Evolutionary conservation across 257 asterid genomes (phyloP), one percentile per base, ranked within the genome.

Genomic region (Handroanthus guayacan): DNA sequence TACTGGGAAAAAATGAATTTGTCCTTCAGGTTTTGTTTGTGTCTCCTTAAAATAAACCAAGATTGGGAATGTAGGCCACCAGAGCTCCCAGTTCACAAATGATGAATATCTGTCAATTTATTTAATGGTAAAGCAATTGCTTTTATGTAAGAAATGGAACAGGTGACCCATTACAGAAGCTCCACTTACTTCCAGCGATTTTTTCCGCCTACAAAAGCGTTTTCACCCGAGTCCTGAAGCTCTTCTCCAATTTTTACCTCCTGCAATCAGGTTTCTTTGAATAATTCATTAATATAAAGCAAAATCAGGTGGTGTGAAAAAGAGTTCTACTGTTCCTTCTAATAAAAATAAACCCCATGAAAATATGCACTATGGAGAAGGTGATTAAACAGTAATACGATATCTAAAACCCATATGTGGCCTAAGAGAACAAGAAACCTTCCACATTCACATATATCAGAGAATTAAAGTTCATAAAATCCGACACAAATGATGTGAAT

Each of bases 51-150:
- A 95, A 78, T 92, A 95, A 57, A 95, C 98, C 78, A 92, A 85
- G 85, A 95, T 82, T 12, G 99, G 97, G 80, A 95, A 95, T 10
- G 75, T 67, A 64, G 99, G 98, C 99, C 99, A 95, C 98, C 98
- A 95, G 39, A 95, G 92, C 84, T 92, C 99, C 98, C 99, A 95
- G 81, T 95, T 95, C 72, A 95, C 86, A 74, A 92, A 95, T 54
- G 96, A 85, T 20, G 97, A 92, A 62, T 92, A 95, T 77, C 97
- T 94, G 87, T 66, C 4, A 31, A 62, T 58, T 76, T 20, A 62
- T 47, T 51, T 9, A 47, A 41, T 69, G 9, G 61, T 47, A 31
- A 34, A 43, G 41, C 38, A 72, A 52, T 69, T 60, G 50, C 56
- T 72, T 63, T 60, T 16, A 16, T 71, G 55, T 7, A 57, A 73